Conservation (phyloP, 768 basidiomycete species). For the Steccherinum ochraceum region DNA sequence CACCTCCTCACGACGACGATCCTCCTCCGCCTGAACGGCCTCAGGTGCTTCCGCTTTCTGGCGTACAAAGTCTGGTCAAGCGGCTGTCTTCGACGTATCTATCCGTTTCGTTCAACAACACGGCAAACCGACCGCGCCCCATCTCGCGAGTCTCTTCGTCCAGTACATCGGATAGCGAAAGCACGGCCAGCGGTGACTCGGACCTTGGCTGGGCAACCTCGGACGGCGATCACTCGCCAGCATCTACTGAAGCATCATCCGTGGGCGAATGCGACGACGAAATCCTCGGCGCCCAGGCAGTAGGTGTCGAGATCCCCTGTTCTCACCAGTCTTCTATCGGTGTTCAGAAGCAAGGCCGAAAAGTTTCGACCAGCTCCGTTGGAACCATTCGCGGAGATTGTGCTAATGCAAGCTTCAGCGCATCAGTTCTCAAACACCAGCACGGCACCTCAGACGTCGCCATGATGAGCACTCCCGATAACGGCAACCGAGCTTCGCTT, state of each 20-base stretch:
- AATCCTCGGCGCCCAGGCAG: constrained; percentile 9
- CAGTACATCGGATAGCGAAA: constrained; percentile 38
- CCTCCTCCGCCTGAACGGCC: constrained; percentile 24
- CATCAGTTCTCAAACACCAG: constrained; percentile 7
- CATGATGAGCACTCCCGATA: constrained; percentile 1
- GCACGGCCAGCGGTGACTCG: constrained; percentile 38
- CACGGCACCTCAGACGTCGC: constrained; percentile 10
- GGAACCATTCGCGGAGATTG: constrained; percentile 28
- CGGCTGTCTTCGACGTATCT: constrained; percentile 42
- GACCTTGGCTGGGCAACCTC: constrained; percentile 55
- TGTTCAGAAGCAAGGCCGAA: constrained; percentile 39
- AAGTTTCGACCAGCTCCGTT: constrained; percentile 29
- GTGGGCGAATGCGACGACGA: constrained; percentile 19
- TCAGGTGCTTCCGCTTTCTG: constrained; percentile 34
- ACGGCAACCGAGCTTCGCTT: constrained; percentile 13
- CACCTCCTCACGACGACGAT: constrained; percentile 32
- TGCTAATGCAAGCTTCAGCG: not conserved
- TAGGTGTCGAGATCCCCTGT: too few species aligned
- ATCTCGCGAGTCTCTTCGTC: constrained; percentile 25
- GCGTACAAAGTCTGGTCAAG: constrained; percentile 54
- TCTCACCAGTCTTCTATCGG: constrained; percentile 32
- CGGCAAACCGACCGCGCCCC: constrained; percentile 15
- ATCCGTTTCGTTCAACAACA: constrained; percentile 11
- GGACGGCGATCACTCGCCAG: constrained; percentile 20
- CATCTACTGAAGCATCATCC: constrained; percentile 15